Evolutionary conservation across 2,329 filamentous ascomycete genomes (phyloP).

Genomic region (Esteya vermicola): DNA sequence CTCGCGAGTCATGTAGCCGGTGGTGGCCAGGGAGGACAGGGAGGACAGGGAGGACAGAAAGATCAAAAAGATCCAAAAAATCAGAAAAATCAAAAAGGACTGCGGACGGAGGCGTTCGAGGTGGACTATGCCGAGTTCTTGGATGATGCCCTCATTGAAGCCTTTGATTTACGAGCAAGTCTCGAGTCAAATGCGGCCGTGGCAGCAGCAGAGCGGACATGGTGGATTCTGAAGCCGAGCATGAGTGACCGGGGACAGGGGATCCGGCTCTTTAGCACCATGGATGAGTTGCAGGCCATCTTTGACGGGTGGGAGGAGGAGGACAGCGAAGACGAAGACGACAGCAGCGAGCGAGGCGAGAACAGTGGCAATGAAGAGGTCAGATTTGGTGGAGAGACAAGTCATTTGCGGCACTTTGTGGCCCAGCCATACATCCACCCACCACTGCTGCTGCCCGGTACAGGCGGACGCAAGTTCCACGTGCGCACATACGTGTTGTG

Average conservation of each 20-base stretch:
- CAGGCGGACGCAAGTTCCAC: slow-evolving; percentile 72
- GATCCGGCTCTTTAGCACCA: slow-evolving; percentile 75
- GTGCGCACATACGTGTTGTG: slow-evolving; percentile 84
- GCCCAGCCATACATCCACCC: slow-evolving; percentile 90
- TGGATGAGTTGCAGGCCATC: slow-evolving; percentile 69
- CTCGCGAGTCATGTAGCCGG: slow-evolving; percentile 56
- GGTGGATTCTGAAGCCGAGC: slow-evolving; percentile 97
- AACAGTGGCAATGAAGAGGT: slow-evolving; percentile 16
- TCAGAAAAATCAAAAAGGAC: too few species aligned
- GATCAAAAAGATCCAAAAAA: too few species aligned
- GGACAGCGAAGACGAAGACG: slow-evolving; percentile 49
- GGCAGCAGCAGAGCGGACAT: slow-evolving; percentile 42
- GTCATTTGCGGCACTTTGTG: slow-evolving; percentile 84
- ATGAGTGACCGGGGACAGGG: slow-evolving; percentile 97
- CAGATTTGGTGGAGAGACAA: too few species aligned
- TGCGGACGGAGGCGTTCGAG: slow-evolving; percentile 74
- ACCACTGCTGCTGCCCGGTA: slow-evolving; percentile 56
- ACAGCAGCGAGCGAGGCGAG: slow-evolving; percentile 35
- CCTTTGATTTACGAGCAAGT: slow-evolving; percentile 72
- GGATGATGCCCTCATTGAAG: slow-evolving; percentile 82
- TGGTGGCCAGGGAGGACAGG: too few species aligned
- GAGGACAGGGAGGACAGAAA: too few species aligned
- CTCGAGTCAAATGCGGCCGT: slow-evolving; percentile 45
- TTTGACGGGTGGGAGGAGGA: slow-evolving; percentile 85
- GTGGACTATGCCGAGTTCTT: slow-evolving; percentile 94